Conservation (phyloP, 768 basidiomycete species). For the Pseudohyphozyma bogoriensis region DNA sequence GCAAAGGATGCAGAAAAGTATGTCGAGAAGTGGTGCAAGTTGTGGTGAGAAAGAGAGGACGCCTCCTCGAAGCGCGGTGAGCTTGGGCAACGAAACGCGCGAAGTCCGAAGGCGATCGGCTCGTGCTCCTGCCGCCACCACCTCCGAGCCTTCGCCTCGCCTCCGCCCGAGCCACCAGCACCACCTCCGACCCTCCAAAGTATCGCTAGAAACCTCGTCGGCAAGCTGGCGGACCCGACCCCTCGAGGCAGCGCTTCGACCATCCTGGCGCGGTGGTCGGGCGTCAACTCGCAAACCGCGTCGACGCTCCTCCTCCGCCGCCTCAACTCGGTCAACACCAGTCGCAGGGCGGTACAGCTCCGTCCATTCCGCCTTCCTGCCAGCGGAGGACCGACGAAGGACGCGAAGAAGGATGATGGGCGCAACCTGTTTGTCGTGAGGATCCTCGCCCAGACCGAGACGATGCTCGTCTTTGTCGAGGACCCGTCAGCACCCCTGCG, state of each 20-base stretch:
- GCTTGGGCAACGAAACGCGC: too few relatives aligned
- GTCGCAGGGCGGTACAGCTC: slow-evolving; percentile 17
- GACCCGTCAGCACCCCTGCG: slow-evolving; percentile 7
- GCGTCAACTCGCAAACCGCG: slow-evolving; percentile 9
- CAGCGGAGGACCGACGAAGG: not conserved
- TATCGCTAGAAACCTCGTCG: too few relatives aligned
- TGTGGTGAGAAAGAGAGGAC: too few relatives aligned
- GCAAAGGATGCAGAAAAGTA: too few relatives aligned
- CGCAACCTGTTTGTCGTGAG: slow-evolving; percentile 23
- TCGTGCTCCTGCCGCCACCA: not conserved
- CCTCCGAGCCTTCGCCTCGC: not conserved
- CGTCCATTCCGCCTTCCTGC: slow-evolving; percentile 10
- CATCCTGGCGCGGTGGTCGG: slow-evolving; percentile 19
- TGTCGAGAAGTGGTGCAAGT: too few relatives aligned
- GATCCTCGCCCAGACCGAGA: not conserved
- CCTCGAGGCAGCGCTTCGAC: slow-evolving; percentile 8
- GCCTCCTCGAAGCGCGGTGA: too few relatives aligned
- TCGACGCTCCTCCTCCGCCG: slow-evolving; percentile 14
- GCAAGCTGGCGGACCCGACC: too few relatives aligned
- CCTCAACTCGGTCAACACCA: not conserved
- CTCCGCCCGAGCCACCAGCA: too few relatives aligned
- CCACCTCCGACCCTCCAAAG: too few relatives aligned
- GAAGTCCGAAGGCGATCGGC: not conserved
- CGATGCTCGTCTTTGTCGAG: slow-evolving; percentile 15
- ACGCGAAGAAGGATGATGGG: slow-evolving; percentile 6